Evolutionary conservation across 805 yeast genomes (phyloP).

Genomic region (Kuraishia ogatae): DNA sequence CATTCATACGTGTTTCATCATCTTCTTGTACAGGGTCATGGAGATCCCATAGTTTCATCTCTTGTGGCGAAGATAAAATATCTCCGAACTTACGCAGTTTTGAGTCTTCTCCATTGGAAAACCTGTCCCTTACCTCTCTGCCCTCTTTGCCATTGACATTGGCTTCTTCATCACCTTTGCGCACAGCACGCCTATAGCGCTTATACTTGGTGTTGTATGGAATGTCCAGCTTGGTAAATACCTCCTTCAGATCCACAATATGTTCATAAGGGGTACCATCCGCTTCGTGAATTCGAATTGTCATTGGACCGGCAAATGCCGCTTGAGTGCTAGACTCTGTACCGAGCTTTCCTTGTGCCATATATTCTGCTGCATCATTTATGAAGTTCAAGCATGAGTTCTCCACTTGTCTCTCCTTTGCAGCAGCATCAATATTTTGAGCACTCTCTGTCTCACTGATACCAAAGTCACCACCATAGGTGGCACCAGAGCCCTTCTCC

Average conservation of each 20-base stretch:
- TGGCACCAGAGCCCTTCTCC: slow-evolving; percentile 2
- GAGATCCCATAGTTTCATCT: slow-evolving; percentile 63
- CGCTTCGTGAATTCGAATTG: slow-evolving; percentile 93
- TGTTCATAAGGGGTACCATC: slow-evolving; percentile 99
- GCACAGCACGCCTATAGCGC: slow-evolving; percentile 60
- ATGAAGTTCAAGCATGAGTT: slow-evolving; percentile 30
- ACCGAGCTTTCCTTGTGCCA: not conserved
- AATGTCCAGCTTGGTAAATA: slow-evolving; percentile 79
- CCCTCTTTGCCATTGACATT: slow-evolving; percentile 16
- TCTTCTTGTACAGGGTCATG: slow-evolving; percentile 64
- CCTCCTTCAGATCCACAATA: slow-evolving; percentile 83
- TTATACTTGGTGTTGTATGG: slow-evolving; percentile 93
- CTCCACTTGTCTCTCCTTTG: slow-evolving; percentile 8
- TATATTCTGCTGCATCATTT: slow-evolving; percentile 36
- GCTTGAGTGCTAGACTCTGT: slow-evolving; percentile 26
- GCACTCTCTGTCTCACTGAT: slow-evolving; percentile 6
- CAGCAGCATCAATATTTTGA: slow-evolving; percentile 2
- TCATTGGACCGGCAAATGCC: slow-evolving; percentile 91
- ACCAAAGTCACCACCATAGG: slow-evolving; percentile 7
- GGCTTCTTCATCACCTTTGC: slow-evolving; percentile 31
- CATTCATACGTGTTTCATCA: slow-evolving; percentile 59
- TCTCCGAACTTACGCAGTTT: slow-evolving; percentile 59
- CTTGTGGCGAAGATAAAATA: slow-evolving; percentile 52
- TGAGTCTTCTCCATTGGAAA: slow-evolving; percentile 11
- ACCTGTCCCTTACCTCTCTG: not conserved